Base-by-base conservation (phyloP, 2,329 filamentous ascomycete species). In the Colletotrichum coccodes region DNA sequence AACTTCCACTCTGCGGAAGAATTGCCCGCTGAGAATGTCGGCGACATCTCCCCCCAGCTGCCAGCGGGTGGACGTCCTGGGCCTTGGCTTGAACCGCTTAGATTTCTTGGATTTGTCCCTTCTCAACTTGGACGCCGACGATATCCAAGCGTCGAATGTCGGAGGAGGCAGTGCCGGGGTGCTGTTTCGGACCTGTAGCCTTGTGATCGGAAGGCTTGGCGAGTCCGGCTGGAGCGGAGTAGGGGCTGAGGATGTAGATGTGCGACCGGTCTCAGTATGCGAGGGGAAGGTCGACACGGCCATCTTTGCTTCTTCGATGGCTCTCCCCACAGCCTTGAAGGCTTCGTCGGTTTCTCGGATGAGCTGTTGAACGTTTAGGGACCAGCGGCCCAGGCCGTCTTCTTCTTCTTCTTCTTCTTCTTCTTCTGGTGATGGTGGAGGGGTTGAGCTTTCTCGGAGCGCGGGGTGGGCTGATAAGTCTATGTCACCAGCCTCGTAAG, bases 41-140 rank as follows among this genome's bases (percentile, higher is more conserved):
- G 85, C 82, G 72, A 90, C 81, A 70, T 88, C 89, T 59, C 87
- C 86, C 0, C 86, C 82, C 34, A 90, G 75, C 16, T 83, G 84
- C 86, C 87, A 88, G 77, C 84, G 81, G 49, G 85, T 75, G 26
- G 75, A 76, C n/a, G 73, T 75, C 70, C 76, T 79, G 50, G 77
- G 69, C 68, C 44, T 50, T 73, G 72, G 52, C 53, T 70, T 60
- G 46, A 46, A 38, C 28, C 61, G 32, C 40, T 71, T 70, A 11
- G 67, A 71, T 73, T 82, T 84, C 70, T 80, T 83, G 4, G 79
- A 80, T 64, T 79, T 82, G 44, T 80, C 82, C 60, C 81, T 79
- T 71, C 83, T 84, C 3, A 80, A 75, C 46, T 77, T 79, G 3
- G 76, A 71, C 8, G 73, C 68, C 0, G 81, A 80, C 3, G 76